Evolutionary conservation across 306 rosid genomes (phyloP).

Genomic region (Ochetophila trinervis): DNA sequence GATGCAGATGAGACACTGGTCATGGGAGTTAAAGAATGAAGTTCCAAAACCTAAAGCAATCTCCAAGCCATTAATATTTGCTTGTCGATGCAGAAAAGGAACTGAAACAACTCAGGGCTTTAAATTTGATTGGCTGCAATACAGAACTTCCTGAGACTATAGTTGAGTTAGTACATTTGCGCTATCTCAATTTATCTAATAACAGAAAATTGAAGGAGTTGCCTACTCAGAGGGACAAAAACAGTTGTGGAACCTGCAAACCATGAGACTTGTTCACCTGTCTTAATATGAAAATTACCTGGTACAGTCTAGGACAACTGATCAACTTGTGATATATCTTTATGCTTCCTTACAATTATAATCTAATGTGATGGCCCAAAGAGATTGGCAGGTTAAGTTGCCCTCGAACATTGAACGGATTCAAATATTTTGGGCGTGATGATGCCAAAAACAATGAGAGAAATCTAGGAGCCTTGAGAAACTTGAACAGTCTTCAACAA

Average conservation of each 20-base stretch:
- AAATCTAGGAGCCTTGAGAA: background rate
- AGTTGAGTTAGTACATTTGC: too few relatives aligned
- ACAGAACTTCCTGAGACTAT: too few relatives aligned
- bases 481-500: background rate
- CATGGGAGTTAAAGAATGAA: too few relatives aligned
- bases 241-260: background rate
- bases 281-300: background rate
- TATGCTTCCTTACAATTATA: background rate
- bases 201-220: background rate
- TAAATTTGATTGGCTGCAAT: too few relatives aligned
- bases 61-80: too few relatives aligned
- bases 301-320: background rate
- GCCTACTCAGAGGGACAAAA: background rate
- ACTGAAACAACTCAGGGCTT: too few relatives aligned
- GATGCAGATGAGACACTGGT: too few relatives aligned
- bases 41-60: too few relatives aligned
- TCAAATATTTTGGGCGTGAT: too few relatives aligned
- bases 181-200: background rate
- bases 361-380: background rate
- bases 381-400: background rate
- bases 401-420: background rate
- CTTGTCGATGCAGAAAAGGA: too few relatives aligned
- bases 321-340: background rate
- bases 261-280: background rate
- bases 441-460: background rate